A percentile compares a stretch with the other conserved stretches of the same genome.
These are phyloP conservation scores for Triticum dicoccoides DNA, from an alignment of 176 grass and related monocot species.

Conservation along the genomic window DNA sequence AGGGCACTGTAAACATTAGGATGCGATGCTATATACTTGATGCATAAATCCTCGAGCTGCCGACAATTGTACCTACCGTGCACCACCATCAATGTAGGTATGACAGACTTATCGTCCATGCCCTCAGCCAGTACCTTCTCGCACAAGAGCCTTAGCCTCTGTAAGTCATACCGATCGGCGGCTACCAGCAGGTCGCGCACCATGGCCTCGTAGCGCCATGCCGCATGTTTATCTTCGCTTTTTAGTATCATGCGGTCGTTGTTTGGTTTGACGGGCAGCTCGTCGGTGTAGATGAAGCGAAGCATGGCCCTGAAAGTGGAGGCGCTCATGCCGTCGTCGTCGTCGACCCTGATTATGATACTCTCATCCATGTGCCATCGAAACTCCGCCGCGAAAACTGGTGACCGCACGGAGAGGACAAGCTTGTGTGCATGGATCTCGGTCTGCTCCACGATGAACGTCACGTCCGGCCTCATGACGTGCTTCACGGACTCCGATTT, in stretches of 20 bases:
- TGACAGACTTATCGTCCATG: not conserved
- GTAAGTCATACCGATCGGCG: not conserved
- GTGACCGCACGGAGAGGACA: not conserved
- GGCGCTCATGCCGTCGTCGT: not conserved
- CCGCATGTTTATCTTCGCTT: not conserved
- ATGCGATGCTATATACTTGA: not conserved
- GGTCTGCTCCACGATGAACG: not conserved
- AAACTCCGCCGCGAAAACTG: not conserved
- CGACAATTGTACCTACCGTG: not conserved
- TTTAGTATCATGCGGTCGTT: not conserved
- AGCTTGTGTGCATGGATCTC: not conserved
- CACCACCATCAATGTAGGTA: not conserved
- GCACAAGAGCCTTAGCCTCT: not conserved
- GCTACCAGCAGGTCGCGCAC: not conserved
- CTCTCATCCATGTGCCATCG: not conserved
- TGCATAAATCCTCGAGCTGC: not conserved
- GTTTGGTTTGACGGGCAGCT: not conserved
- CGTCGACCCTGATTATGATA: not conserved
- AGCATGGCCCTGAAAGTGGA: slow-evolving; percentile 2
- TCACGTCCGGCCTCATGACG: not conserved
- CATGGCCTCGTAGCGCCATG: not conserved
- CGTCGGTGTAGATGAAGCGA: not conserved
- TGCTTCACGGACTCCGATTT: not conserved
- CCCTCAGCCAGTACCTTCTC: not conserved
- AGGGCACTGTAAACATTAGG: not conserved